Evolutionary conservation across 139 green algal species (phyloP).

Genomic region (Closterium sp.): DNA sequence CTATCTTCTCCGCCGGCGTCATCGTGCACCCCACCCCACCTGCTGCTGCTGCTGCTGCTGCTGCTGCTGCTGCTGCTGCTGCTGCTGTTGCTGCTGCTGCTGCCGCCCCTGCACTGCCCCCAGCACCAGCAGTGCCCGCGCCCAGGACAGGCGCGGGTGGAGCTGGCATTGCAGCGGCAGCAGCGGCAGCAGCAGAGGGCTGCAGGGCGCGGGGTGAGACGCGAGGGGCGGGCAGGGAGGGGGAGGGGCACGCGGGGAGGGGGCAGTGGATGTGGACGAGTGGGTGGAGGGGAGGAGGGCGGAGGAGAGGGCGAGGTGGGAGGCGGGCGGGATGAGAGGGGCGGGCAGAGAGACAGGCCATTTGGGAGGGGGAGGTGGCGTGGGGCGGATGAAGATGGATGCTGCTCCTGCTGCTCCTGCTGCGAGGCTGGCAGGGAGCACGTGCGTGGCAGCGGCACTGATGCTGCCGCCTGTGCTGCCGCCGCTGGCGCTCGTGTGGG

Average conservation of each 20-base stretch:
- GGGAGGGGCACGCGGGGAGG: neutral
- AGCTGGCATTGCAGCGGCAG: neutral
- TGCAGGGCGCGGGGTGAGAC: neutral
- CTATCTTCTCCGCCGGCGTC: neutral
- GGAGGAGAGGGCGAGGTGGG: neutral
- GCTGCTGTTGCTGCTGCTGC: neutral
- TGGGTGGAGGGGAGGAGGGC: neutral
- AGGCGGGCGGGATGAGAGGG: neutral
- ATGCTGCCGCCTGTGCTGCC: neutral
- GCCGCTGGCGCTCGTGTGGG: neutral
- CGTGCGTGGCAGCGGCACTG: neutral
- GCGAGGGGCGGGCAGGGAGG: neutral
- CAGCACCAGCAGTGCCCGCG: neutral
- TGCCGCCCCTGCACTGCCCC: neutral
- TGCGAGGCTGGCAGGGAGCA: neutral
- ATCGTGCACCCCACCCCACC: neutral
- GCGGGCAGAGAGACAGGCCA: neutral
- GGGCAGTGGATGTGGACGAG: neutral
- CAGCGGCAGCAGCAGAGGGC: neutral
- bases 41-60: neutral
- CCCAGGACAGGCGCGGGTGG: neutral
- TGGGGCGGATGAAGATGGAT: neutral
- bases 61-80: neutral
- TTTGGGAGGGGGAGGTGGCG: neutral
- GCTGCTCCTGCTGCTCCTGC: neutral